phyloP scores from a whole-genome alignment of 2,329 filamentous ascomycete genomes.

The Ramularia endophylla region DNA sequence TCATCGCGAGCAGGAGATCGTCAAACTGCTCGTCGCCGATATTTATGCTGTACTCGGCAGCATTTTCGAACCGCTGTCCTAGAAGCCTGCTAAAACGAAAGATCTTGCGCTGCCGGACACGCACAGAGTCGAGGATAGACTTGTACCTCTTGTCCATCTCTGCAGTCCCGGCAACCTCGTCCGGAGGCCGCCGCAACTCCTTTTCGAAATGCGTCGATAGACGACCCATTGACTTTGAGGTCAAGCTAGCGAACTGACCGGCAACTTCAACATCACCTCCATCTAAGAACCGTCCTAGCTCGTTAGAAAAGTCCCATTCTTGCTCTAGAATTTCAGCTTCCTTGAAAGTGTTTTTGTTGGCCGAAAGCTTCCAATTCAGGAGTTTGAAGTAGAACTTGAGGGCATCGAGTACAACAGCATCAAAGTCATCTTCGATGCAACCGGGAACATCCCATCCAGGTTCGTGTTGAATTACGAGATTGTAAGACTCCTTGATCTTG shows the following conservation, averaged over 20 bases:
- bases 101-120: conserved; percentile 90
- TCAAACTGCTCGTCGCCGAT: conserved; percentile 63
- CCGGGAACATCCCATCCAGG: conserved; percentile 92
- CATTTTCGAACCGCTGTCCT: conserved; percentile 92
- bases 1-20: conserved; percentile 73
- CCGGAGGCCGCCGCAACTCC: conserved; percentile 76
- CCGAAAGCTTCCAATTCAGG: conserved; percentile 94
- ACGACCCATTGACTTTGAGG: conserved; percentile 83
- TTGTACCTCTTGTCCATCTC: conserved; percentile 99
- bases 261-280: conserved; percentile 94
- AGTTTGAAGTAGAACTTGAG: conserved; percentile 98
- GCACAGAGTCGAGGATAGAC: conserved; percentile 88
- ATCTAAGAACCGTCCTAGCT: conserved; percentile 84
- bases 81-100: conserved; percentile 91
- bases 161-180: conserved; percentile 62
- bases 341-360: conserved; percentile 99
- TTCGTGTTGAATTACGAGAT: conserved; percentile 75
- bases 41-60: conserved; percentile 87
- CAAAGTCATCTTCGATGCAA: conserved; percentile 95
- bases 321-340: conserved; percentile 96
- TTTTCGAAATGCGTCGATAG: conserved; percentile 87
- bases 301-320: conserved; percentile 96
- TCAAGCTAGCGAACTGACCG: conserved; percentile 91
- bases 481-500: conserved; percentile 84
- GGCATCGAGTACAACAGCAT: conserved; percentile 83